These are phyloP conservation scores for Globisporangium middletonii DNA, from an alignment of 352 stramenopile species.

Conservation along the genomic window DNA sequence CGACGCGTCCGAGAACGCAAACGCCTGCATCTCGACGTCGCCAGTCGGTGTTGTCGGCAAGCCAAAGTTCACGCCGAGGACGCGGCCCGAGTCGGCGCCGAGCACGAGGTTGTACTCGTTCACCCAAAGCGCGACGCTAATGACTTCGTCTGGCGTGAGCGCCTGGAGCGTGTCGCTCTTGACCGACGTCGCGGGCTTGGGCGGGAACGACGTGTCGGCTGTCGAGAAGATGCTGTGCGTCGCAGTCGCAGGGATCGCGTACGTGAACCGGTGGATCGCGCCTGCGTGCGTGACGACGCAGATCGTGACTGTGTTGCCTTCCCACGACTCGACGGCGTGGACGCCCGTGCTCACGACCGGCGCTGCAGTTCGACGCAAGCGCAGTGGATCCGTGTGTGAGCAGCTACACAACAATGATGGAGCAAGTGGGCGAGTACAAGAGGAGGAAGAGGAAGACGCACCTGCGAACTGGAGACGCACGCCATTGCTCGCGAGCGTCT, in stretches of 20 bases:
- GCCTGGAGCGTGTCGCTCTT: slow-evolving; percentile 40
- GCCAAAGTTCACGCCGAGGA: slow-evolving; percentile 69
- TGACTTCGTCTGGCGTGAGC: slow-evolving; percentile 45
- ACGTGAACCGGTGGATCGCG: slow-evolving; percentile 64
- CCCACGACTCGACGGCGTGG: slow-evolving; percentile 56
- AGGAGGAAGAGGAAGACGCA: slow-evolving; percentile 3
- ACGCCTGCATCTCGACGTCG: slow-evolving; percentile 44
- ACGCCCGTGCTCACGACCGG: slow-evolving; percentile 53
- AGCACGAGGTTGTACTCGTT: slow-evolving; percentile 77
- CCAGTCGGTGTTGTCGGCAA: slow-evolving; percentile 24
- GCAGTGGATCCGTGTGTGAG: background rate
- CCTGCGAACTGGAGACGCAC: slow-evolving; percentile 49
- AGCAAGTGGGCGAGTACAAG: background rate
- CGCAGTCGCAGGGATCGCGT: slow-evolving; percentile 24
- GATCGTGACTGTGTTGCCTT: slow-evolving; percentile 43
- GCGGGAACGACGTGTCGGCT: slow-evolving; percentile 34
- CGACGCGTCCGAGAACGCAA: slow-evolving; percentile 64
- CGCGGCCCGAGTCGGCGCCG: slow-evolving; percentile 47
- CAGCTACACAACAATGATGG: background rate
- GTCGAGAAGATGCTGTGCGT: slow-evolving; percentile 53
- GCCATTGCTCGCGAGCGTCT: slow-evolving; percentile 45
- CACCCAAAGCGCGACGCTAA: slow-evolving; percentile 61
- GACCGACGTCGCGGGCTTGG: slow-evolving; percentile 27
- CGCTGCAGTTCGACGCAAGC: slow-evolving; percentile 9
- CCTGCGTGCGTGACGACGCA: slow-evolving; percentile 64